A percentile compares a stretch with the other conserved stretches of the same genome.
phyloP scores from a whole-genome alignment of 129 eudicot species.

The Artemisia annua region DNA sequence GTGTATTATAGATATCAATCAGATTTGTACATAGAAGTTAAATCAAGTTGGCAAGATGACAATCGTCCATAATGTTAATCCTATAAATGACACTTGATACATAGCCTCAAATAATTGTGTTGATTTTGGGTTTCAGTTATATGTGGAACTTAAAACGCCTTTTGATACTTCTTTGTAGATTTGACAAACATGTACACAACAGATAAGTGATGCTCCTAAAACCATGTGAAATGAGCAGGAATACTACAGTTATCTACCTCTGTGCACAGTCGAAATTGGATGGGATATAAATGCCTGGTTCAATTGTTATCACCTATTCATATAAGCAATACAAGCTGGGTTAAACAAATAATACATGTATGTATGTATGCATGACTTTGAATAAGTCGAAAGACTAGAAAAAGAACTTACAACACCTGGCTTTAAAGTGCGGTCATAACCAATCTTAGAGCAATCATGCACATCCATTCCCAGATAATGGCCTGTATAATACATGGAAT shows the following conservation, averaged over 20 bases:
- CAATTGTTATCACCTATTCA: slow-evolving; percentile 89
- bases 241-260: slow-evolving; percentile 43
- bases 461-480: slow-evolving; percentile 98
- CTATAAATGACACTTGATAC: too few relatives aligned
- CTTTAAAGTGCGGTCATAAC: slow-evolving; percentile 72
- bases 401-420: slow-evolving; percentile 90
- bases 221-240: slow-evolving; percentile 4
- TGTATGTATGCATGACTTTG: background rate
- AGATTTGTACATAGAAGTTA: too few relatives aligned
- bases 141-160: too few relatives aligned
- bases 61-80: too few relatives aligned
- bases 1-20: too few relatives aligned
- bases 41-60: too few relatives aligned
- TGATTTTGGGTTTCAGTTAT: too few relatives aligned
- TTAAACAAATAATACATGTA: slow-evolving; percentile 2
- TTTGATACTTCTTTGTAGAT: too few relatives aligned
- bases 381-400: slow-evolving; percentile 8
- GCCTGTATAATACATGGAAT: slow-evolving; percentile 40
- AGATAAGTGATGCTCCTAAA: too few relatives aligned
- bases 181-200: too few relatives aligned
- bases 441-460: slow-evolving; percentile 79
- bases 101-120: too few relatives aligned
- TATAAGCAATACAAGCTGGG: slow-evolving; percentile 8
- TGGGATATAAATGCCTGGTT: slow-evolving; percentile 92
- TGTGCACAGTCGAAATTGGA: slow-evolving; percentile 53